Percentiles rank a stretch among this genome's conserved stretches.
These are phyloP conservation scores for Olyra latifolia DNA, from an alignment of 176 grass and related monocot genomes.

Conservation along the genomic window DNA sequence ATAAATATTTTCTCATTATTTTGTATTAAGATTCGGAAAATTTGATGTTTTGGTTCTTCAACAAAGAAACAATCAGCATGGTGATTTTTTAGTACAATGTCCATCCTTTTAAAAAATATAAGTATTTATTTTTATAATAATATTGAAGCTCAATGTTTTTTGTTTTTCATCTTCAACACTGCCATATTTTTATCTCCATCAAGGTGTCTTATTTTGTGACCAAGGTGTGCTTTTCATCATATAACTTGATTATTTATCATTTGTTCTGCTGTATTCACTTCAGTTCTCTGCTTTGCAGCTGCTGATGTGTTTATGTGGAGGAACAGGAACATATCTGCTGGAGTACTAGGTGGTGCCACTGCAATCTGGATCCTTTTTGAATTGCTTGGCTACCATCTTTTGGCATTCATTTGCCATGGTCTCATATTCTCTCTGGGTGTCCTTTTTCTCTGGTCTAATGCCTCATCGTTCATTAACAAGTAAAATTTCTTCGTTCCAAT, in stretches of 20 bases:
- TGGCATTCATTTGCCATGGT: constrained; percentile 75
- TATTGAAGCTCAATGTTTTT: background rate
- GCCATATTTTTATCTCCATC: background rate
- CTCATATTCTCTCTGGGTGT: constrained; percentile 75
- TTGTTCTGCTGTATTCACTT: constrained; percentile 15
- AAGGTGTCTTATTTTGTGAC: background rate
- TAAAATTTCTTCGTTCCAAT: constrained; percentile 25
- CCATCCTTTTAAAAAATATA: background rate
- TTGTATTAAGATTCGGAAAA: background rate
- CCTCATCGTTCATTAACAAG: constrained; percentile 80
- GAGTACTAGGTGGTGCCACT: constrained; percentile 72
- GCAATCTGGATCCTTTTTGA: constrained; percentile 83
- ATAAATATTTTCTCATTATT: background rate
- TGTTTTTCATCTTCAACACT: background rate
- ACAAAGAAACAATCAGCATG: background rate
- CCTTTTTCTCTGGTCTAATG: constrained; percentile 94
- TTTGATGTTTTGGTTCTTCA: background rate
- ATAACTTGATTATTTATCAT: background rate
- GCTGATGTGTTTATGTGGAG: constrained; percentile 95
- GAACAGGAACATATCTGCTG: constrained; percentile 88
- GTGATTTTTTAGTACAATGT: background rate
- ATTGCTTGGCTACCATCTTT: constrained; percentile 82
- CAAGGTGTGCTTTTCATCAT: background rate
- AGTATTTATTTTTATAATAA: background rate
- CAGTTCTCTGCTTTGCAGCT: constrained; percentile 54